phyloP scores from a whole-genome alignment of 208 protist genomes.

The Leishmania braziliensis region DNA sequence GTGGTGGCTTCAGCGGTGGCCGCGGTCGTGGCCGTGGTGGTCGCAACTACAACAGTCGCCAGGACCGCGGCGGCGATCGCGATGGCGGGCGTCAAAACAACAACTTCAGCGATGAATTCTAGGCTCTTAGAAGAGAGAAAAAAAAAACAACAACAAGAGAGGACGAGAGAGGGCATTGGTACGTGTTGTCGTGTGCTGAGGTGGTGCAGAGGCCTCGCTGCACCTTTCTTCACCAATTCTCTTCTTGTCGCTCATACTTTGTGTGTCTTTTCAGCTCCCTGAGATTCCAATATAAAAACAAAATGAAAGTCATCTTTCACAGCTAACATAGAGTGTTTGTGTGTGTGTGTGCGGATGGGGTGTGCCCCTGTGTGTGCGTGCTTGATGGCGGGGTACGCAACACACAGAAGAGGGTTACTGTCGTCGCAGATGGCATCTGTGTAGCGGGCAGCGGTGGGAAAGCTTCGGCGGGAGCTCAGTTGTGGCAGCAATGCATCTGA shows the following conservation, averaged over 20 bases:
- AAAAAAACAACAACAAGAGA: background rate
- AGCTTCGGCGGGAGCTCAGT: background rate
- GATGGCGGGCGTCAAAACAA: slow-evolving; percentile 48
- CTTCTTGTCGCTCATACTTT: background rate
- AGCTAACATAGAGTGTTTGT: background rate
- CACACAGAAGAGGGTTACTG: background rate
- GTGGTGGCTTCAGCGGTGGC: slow-evolving; percentile 50
- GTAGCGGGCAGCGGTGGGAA: background rate
- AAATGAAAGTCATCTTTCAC: background rate
- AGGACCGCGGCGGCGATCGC: slow-evolving; percentile 38
- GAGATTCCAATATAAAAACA: background rate
- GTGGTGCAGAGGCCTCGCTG: background rate
- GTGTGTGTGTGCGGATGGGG: background rate
- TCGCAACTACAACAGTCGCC: slow-evolving; percentile 45
- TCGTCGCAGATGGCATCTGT: background rate
- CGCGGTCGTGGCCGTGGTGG: slow-evolving; percentile 35
- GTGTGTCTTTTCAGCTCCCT: background rate
- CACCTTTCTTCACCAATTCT: background rate
- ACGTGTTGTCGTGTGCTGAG: background rate
- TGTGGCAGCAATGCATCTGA: background rate
- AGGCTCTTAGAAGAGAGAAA: slow-evolving; percentile 9
- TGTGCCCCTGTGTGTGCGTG: background rate
- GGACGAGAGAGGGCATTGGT: background rate
- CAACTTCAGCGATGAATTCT: slow-evolving; percentile 88
- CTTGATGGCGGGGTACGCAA: background rate